Percentiles rank a stretch among this genome's conserved stretches.
Evolutionary conservation across 2,329 filamentous ascomycete genomes (phyloP).

Genomic region (Colletotrichum acutatum): DNA sequence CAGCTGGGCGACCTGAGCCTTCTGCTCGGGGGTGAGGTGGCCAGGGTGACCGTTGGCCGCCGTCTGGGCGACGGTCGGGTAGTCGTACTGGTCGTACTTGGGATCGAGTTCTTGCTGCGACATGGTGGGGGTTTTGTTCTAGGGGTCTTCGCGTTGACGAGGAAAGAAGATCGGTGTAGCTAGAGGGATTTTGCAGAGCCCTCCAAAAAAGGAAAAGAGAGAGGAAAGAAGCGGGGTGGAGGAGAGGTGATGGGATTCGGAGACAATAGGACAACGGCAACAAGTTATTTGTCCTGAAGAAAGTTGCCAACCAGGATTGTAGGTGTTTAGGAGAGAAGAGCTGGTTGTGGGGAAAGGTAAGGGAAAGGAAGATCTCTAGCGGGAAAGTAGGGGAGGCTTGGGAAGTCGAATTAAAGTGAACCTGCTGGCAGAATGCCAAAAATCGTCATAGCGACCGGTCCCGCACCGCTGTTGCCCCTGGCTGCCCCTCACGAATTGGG

Average conservation of each 20-base stretch:
- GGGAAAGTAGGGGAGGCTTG: constrained; percentile 28
- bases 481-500: constrained; percentile 33
- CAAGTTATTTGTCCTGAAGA: constrained; percentile 22
- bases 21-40: constrained; percentile 85
- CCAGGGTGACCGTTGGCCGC: constrained; percentile 84
- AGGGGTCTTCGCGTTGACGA: constrained; percentile 22
- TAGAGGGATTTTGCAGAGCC: constrained; percentile 15
- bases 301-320: constrained; percentile 21
- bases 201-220: not conserved
- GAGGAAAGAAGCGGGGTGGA: constrained; percentile 2
- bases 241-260: constrained; percentile 4
- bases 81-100: constrained; percentile 98
- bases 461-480: constrained; percentile 21
- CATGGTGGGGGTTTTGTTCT: constrained; percentile 28
- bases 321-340: constrained; percentile 23
- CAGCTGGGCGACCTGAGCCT: constrained; percentile 89
- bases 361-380: constrained; percentile 24
- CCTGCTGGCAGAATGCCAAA: constrained; percentile 31
- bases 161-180: constrained; percentile 29
- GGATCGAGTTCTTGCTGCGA: constrained; percentile 68
- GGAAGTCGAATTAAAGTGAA: constrained; percentile 33
- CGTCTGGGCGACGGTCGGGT: constrained; percentile 80
- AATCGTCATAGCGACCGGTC: constrained; percentile 36
- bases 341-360: constrained; percentile 34
- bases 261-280: not conserved